Conservation (phyloP, 257 asterid genomes). For the Ligustrum vulgare region DNA sequence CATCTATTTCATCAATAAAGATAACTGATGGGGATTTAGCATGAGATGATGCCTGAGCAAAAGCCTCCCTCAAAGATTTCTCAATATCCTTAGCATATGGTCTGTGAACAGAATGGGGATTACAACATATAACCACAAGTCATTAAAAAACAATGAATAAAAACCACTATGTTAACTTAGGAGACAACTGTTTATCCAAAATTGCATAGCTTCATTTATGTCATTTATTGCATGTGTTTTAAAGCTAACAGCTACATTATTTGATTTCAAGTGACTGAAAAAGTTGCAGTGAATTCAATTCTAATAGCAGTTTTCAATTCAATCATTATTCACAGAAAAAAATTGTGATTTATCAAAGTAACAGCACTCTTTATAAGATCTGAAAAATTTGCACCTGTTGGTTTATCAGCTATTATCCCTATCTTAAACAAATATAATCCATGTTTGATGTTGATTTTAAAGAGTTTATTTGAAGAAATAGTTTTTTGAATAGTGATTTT, state of each 20-base stretch:
- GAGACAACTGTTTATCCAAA: constrained; percentile 5
- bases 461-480: no score
- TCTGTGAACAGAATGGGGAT: constrained; percentile 82
- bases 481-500: no score
- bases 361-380: background rate
- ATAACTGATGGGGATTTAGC: constrained; percentile 75
- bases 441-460: no score
- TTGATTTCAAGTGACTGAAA: background rate
- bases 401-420: background rate
- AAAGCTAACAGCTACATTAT: constrained; percentile 8
- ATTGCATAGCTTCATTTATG: background rate
- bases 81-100: constrained; percentile 92
- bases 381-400: background rate
- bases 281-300: background rate
- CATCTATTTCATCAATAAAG: constrained; percentile 95
- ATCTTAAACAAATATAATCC: no score
- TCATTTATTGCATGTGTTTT: background rate
- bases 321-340: background rate
- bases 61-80: constrained; percentile 77
- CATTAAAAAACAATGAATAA: constrained; percentile 8
- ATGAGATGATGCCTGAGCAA: constrained; percentile 71
- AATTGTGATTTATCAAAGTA: background rate
- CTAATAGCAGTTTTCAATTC: background rate
- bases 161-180: background rate
- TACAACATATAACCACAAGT: constrained; percentile 42